Conservation (phyloP, 139 green algal species). For the Chlorella sp. region DNA sequence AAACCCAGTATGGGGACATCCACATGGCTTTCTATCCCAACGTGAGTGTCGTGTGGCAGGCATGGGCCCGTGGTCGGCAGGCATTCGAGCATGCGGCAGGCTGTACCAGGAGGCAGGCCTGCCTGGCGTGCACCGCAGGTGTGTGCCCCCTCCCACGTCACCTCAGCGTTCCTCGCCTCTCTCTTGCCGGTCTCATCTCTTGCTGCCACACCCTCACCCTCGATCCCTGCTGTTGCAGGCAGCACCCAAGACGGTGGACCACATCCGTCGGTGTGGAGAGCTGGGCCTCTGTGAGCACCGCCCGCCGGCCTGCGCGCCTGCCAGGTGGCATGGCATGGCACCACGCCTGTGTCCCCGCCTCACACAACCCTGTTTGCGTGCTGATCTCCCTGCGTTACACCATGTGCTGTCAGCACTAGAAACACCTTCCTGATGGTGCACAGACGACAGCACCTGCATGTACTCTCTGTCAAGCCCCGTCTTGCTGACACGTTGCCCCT, state of each 20-base stretch:
- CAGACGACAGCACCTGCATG: too few relatives aligned
- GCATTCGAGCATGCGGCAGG: background rate
- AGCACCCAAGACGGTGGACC: conserved; percentile 77
- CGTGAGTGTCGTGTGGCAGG: background rate
- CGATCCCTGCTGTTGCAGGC: conserved; percentile 2
- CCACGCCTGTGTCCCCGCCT: too few relatives aligned
- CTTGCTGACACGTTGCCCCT: too few relatives aligned
- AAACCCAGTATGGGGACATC: conserved; percentile 79
- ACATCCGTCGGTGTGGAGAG: conserved; percentile 80
- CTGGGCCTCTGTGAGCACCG: conserved; percentile 50
- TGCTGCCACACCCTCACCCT: background rate
- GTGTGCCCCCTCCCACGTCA: too few relatives aligned
- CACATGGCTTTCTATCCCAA: conserved; percentile 59
- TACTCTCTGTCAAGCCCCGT: too few relatives aligned
- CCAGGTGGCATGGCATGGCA: background rate
- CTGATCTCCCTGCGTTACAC: background rate
- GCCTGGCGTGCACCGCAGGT: background rate
- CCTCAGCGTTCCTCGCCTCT: background rate
- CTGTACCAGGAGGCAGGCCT: background rate
- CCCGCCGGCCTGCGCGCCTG: background rate
- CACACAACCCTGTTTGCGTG: background rate
- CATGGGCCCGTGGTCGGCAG: too few relatives aligned
- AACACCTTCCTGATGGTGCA: too few relatives aligned
- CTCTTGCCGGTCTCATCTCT: background rate
- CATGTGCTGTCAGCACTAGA: background rate